Percentiles rank a stretch among this genome's conserved stretches.
phyloP scores from a whole-genome alignment of 305 asterid genomes.

The Fraxinus angustifolia region DNA sequence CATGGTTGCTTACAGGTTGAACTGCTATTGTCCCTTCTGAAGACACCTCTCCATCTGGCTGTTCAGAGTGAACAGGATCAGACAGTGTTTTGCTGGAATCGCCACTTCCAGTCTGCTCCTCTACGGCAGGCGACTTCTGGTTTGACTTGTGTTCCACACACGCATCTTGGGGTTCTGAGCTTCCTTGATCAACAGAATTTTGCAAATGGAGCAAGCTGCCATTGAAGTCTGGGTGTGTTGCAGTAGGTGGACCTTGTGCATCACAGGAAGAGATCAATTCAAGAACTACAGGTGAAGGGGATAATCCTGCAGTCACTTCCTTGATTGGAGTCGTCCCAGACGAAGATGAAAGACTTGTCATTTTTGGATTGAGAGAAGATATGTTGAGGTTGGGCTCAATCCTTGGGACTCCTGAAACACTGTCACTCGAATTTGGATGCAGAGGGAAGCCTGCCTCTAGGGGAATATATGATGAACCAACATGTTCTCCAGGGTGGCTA shows the following conservation, averaged over 20 bases:
- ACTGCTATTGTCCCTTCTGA: conserved; percentile 61
- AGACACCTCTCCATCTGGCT: conserved; percentile 32
- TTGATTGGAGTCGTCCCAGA: conserved; percentile 20
- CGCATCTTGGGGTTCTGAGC: conserved; percentile 24
- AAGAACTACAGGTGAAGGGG: conserved; percentile 45
- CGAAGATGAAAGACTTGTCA: conserved; percentile 31
- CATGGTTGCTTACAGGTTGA: conserved; percentile 32
- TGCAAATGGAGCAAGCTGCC: conserved; percentile 21
- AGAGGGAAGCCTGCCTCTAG: conserved; percentile 22
- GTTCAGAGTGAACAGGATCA: conserved; percentile 27
- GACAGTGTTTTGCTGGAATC: conserved; percentile 46
- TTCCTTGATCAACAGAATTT: conserved; percentile 28
- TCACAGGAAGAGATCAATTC: conserved; percentile 36
- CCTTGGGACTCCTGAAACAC: conserved; percentile 24
- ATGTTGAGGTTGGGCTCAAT: conserved; percentile 26
- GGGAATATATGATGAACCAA: conserved; percentile 35
- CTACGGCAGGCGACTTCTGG: conserved; percentile 25
- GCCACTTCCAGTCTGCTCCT: conserved; percentile 33
- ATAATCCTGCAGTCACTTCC: conserved; percentile 20
- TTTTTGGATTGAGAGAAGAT: conserved; percentile 20
- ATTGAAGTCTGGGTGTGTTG: conserved; percentile 10
- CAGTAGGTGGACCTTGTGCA: conserved; percentile 30
- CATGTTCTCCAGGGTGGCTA: conserved; percentile 33
- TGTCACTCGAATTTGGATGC: conserved; percentile 28
- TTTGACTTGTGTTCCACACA: conserved; percentile 21